These are phyloP conservation scores for Wallacemonas sp. DNA, from an alignment of 208 protist species.

Conservation along the genomic window DNA sequence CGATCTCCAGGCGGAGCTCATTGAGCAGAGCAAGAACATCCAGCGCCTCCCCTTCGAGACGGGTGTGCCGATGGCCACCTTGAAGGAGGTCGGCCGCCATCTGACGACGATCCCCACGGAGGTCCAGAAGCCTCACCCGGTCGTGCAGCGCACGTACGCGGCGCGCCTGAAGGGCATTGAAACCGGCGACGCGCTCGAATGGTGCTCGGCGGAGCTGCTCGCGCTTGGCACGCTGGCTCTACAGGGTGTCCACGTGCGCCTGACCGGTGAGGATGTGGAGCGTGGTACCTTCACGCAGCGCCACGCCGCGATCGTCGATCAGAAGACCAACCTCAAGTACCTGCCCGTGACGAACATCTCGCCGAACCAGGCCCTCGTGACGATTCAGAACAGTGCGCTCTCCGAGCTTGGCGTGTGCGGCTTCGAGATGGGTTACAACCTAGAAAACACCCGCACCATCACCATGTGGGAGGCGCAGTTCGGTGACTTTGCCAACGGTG, in stretches of 20 bases:
- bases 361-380: constrained; percentile 83
- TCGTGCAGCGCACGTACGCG: constrained; percentile 91
- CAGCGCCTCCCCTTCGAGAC: constrained; percentile 57
- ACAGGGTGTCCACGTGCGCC: constrained; percentile 93
- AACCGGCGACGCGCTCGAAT: constrained; percentile 89
- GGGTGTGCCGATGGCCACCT: constrained; percentile 61
- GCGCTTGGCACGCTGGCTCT: constrained; percentile 93
- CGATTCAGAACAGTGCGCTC: constrained; percentile 95
- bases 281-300: constrained; percentile 98
- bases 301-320: constrained; percentile 95
- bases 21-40: constrained; percentile 36
- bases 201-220: constrained; percentile 95
- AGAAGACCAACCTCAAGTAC: constrained; percentile 91
- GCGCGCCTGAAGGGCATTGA: constrained; percentile 87
- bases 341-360: constrained; percentile 75
- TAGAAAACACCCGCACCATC: constrained; percentile 94
- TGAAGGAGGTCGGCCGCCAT: constrained; percentile 70
- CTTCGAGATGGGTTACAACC: constrained; percentile 97
- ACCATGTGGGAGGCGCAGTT: constrained; percentile 99
- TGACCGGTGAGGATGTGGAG: constrained; percentile 97
- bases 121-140: constrained; percentile 86
- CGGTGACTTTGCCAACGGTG: constrained; percentile 99
- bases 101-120: constrained; percentile 87
- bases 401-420: constrained; percentile 97
- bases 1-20: constrained; percentile 35